Base-by-base conservation (phyloP, 176 grass and related monocot species). In the Oryza glumipatula region DNA sequence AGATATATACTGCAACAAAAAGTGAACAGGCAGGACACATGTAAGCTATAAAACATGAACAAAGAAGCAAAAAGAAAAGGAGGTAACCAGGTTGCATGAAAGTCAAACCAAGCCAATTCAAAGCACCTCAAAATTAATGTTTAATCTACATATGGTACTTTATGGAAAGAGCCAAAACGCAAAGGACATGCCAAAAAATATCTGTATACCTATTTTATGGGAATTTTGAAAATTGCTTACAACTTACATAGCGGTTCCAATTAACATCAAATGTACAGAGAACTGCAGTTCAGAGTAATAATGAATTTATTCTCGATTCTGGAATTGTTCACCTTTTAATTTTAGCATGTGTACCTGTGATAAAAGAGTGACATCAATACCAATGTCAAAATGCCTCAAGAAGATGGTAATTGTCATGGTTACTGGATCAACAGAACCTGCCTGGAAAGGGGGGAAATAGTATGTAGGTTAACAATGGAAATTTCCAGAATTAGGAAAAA, bases 321-420 rank as follows among this genome's bases (percentile, higher is more conserved):
- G 30, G 7, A 44, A 23, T 71, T 70, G 19, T 76, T 63, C n/a
- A 63, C 8, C 21, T 63, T 74, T 43, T 61, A 70, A 69, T 30
- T 52, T 70, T 9, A 63, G n/a, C 41, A 75, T 44, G 74, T 52
- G 56, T 80, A 92, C 96, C 85, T 96, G 96, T 66, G 93, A 99
- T 56, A 96, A 86, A 71, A 96, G 93, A 58, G 93, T 65, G 73
- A 89, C 94, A 89, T 99, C 88, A 48, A 99, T 96, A 79, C 96
- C 96, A 67, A 99, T 99, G 83, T 99, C 96, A 86, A 96, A 96
- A 81, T 85, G 92, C 82, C 92, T 92, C 84, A 99, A 89, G 83
- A 99, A 99, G 77, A 96, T 94, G 15, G 92, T 99, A 76, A 99
- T 94, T n/a, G 90, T 91, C 93, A 92, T 92, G 16, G 96, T 99